A percentile compares a stretch with the other conserved stretches of the same genome.
These are phyloP conservation scores for Botrytis pseudocinerea DNA, from an alignment of 2,329 filamentous ascomycete genomes.

Conservation along the genomic window DNA sequence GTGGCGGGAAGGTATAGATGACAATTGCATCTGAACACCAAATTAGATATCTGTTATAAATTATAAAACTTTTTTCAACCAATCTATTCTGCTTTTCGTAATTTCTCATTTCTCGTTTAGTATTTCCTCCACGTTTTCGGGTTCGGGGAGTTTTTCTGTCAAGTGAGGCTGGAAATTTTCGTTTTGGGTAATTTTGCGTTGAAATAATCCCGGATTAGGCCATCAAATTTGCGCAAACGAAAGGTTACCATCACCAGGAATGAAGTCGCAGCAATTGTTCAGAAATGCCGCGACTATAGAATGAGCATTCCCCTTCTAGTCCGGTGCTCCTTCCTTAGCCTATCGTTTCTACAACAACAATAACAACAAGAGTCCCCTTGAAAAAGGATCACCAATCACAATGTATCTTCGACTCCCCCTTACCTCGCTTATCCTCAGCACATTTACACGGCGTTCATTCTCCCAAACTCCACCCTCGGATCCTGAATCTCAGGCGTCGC, in stretches of 20 bases:
- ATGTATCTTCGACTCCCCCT: background rate
- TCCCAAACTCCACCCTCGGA: background rate
- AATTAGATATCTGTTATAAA: background rate
- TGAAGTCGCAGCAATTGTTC: background rate
- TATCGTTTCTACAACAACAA: background rate
- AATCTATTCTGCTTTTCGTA: background rate
- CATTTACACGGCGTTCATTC: background rate
- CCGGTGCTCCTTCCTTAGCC: background rate
- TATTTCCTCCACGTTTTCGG: background rate
- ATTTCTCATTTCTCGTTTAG: too few species aligned
- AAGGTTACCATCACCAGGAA: background rate
- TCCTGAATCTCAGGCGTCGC: background rate
- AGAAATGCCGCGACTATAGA: background rate
- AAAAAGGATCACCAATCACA: background rate
- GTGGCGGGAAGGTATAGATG: conserved; percentile 2
- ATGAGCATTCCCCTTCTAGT: conserved; percentile 5
- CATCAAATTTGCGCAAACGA: background rate
- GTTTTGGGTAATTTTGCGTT: background rate
- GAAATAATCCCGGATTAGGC: background rate
- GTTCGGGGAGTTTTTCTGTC: too few species aligned
- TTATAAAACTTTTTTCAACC: conserved; percentile 8
- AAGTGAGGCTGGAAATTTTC: background rate
- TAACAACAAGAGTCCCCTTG: background rate
- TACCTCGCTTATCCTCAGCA: conserved; percentile 8
- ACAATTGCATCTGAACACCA: background rate